Percentiles rank a stretch among this genome's conserved stretches.
Evolutionary conservation across 129 eudicot genomes (phyloP).

Genomic region (Logfia minima): DNA sequence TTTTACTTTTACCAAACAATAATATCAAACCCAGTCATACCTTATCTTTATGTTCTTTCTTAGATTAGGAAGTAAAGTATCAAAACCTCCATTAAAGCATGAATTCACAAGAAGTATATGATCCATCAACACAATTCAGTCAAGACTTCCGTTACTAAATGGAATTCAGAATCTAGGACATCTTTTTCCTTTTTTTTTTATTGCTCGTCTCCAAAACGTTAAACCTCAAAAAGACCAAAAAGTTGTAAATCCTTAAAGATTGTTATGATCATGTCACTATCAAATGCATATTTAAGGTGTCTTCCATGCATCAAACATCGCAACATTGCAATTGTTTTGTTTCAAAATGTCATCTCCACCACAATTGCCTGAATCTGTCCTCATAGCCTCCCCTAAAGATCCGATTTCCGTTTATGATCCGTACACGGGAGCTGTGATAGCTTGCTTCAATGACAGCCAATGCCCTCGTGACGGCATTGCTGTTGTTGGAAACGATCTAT

Average conservation of each 20-base stretch:
- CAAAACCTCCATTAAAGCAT: background rate
- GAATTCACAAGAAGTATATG: background rate
- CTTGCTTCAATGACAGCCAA: constrained; percentile 34
- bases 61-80: background rate
- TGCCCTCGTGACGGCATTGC: constrained; percentile 46
- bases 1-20: background rate
- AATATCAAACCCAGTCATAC: background rate
- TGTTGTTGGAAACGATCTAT: constrained; percentile 22
- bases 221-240: constrained; percentile 16
- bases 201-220: background rate
- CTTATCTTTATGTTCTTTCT: background rate
- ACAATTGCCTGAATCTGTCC: constrained; percentile 25
- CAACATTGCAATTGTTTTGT: background rate
- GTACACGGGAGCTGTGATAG: constrained; percentile 27
- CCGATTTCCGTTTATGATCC: constrained; percentile 37
- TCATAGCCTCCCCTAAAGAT: constrained; percentile 34
- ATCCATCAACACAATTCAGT: background rate
- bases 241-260: constrained; percentile 7
- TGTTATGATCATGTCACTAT: constrained; percentile 11
- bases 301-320: background rate
- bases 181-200: background rate
- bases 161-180: background rate
- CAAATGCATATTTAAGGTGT: constrained; percentile 13
- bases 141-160: background rate
- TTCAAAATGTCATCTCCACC: constrained; percentile 23